Evolutionary conservation across 495 filamentous ascomycete species (phyloP).

Genomic region (Jackrogersella minutella): DNA sequence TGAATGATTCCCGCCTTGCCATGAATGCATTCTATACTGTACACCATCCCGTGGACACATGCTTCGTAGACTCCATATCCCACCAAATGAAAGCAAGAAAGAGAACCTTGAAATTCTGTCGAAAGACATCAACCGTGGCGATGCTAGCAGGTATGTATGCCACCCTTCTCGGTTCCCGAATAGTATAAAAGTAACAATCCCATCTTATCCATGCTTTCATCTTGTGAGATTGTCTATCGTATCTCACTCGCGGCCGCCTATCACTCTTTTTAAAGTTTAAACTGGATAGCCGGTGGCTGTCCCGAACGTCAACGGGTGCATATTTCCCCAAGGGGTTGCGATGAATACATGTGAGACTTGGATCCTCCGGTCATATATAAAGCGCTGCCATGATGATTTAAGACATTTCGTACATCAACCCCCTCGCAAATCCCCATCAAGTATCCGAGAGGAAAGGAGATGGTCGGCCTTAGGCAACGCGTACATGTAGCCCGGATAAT

Average conservation of each 20-base stretch:
- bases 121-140: neutral
- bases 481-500: slow-evolving; percentile 10
- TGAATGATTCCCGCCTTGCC: slow-evolving; percentile 4
- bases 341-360: neutral
- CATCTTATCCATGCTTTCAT: neutral
- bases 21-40: slow-evolving; percentile 35
- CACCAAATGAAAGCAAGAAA: slow-evolving; percentile 3
- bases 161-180: neutral
- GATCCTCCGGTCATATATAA: slow-evolving; percentile 2
- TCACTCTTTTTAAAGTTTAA: neutral
- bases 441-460: neutral
- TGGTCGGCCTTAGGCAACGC: slow-evolving; percentile 1
- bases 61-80: slow-evolving; percentile 24
- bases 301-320: neutral
- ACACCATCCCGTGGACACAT: slow-evolving; percentile 22
- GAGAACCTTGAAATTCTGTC: neutral
- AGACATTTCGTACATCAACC: neutral
- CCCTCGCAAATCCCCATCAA: neutral
- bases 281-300: neutral
- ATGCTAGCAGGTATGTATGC: slow-evolving; percentile 6
- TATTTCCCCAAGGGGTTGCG: neutral
- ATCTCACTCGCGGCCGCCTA: neutral
- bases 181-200: slow-evolving; percentile 8
- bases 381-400: neutral
- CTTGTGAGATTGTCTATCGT: neutral